Conservation (phyloP, 2,329 filamentous ascomycete genomes). For the Sclerotinia borealis region DNA sequence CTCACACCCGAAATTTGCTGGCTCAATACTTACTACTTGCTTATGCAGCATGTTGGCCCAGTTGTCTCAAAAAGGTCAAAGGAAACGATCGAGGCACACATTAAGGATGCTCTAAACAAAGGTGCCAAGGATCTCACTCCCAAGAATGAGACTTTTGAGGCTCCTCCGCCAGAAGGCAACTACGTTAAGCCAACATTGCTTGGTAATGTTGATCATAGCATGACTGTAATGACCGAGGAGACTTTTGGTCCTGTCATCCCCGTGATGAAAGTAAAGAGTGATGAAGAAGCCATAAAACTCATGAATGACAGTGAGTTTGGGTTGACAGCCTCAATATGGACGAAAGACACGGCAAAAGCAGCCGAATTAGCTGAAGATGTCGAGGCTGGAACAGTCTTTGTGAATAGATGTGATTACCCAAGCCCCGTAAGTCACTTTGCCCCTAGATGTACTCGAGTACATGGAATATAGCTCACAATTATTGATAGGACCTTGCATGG, state of each 20-base stretch:
- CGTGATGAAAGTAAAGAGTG: slow-evolving; percentile 76
- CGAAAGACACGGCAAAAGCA: slow-evolving; percentile 72
- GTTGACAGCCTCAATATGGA: slow-evolving; percentile 95
- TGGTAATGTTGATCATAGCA: slow-evolving; percentile 70
- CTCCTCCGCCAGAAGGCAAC: slow-evolving; percentile 71
- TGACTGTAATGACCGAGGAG: slow-evolving; percentile 88
- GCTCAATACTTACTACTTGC: slow-evolving; percentile 6
- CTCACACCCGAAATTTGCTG: neutral
- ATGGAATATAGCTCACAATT: slow-evolving; percentile 24
- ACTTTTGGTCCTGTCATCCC: slow-evolving; percentile 93
- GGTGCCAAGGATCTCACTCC: slow-evolving; percentile 83
- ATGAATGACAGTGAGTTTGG: slow-evolving; percentile 98
- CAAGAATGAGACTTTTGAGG: slow-evolving; percentile 69
- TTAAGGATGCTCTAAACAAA: slow-evolving; percentile 75
- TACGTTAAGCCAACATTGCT: slow-evolving; percentile 83
- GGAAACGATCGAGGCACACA: slow-evolving; percentile 68
- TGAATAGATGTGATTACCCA: slow-evolving; percentile 90
- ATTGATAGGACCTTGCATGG: slow-evolving; percentile 76
- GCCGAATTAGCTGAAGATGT: slow-evolving; percentile 72
- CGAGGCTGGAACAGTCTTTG: slow-evolving; percentile 91
- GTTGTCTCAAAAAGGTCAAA: slow-evolving; percentile 79
- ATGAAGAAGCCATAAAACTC: slow-evolving; percentile 71
- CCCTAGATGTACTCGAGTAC: neutral
- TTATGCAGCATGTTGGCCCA: slow-evolving; percentile 62
- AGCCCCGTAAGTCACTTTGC: slow-evolving; percentile 63